phyloP scores from a whole-genome alignment of 176 grass and related monocot genomes.

The Saccharum spontaneum region DNA sequence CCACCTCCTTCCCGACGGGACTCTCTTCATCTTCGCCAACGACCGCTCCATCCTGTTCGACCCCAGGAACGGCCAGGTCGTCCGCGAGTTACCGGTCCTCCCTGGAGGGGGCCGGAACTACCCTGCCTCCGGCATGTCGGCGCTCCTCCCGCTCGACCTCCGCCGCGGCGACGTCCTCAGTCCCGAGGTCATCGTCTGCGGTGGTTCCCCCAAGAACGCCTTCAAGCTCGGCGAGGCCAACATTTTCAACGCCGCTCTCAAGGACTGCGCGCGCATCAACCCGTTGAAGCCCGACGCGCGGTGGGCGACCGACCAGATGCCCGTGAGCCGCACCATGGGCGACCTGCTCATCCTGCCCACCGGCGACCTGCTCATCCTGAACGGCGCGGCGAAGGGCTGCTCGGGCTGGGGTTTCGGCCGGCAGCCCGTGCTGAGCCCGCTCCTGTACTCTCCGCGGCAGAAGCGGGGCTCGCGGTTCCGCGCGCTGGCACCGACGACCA shows the following conservation, averaged over 20 bases:
- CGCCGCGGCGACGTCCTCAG: conserved; percentile 36
- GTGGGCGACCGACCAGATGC: conserved; percentile 70
- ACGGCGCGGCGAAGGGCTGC: conserved; percentile 66
- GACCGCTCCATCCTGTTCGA: conserved; percentile 69
- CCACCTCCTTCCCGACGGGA: conserved; percentile 76
- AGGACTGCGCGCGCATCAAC: conserved; percentile 66
- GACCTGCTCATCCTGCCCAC: conserved; percentile 80
- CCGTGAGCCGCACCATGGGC: conserved; percentile 57
- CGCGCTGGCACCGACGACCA: conserved; percentile 37
- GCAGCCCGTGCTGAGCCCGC: conserved; percentile 43
- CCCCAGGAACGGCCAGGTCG: conserved; percentile 38
- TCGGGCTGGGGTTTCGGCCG: conserved; percentile 69
- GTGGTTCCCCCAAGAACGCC: conserved; percentile 50
- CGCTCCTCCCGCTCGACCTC: conserved; percentile 69
- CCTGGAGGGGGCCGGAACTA: conserved; percentile 65
- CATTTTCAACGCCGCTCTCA: conserved; percentile 46
- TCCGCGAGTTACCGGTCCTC: conserved; percentile 62
- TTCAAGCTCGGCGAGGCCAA: conserved; percentile 52
- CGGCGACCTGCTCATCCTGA: conserved; percentile 76
- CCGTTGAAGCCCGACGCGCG: conserved; percentile 42
- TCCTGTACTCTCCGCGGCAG: conserved; percentile 42
- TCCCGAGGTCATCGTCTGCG: conserved; percentile 77
- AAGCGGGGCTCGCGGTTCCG: conserved; percentile 42
- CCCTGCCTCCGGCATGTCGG: conserved; percentile 78
- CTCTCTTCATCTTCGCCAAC: conserved; percentile 81